Percentiles rank a stretch among this genome's conserved stretches.
Evolutionary conservation across 306 rosid species (phyloP).

Genomic region (Trifolium repens): DNA sequence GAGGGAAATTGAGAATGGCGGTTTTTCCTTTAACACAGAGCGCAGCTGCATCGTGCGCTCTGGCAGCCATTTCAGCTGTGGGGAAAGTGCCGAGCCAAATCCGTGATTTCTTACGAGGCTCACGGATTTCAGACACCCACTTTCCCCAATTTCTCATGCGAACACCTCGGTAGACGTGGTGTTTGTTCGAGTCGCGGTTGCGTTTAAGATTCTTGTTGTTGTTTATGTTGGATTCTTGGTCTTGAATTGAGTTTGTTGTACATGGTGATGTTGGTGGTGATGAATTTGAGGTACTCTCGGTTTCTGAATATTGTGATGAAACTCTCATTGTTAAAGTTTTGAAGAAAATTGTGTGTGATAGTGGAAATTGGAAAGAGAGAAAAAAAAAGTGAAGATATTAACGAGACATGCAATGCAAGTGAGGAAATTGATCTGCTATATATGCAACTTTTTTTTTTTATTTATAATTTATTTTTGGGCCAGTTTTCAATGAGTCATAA

Average conservation of each 20-base stretch:
- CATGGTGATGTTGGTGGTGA: slow-evolving; percentile 35
- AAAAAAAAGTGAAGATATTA: neutral
- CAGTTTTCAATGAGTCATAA: slow-evolving; percentile 51
- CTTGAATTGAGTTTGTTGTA: neutral
- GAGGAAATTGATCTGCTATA: slow-evolving; percentile 32
- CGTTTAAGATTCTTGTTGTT: slow-evolving; percentile 38
- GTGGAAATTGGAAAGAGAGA: slow-evolving; percentile 19
- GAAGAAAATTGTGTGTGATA: neutral
- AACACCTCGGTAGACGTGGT: slow-evolving; percentile 76
- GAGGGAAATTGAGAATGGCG: slow-evolving; percentile 86
- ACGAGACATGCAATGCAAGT: slow-evolving; percentile 28
- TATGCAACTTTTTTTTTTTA: slow-evolving; percentile 5
- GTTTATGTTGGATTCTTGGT: neutral
- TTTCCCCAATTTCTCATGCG: slow-evolving; percentile 97
- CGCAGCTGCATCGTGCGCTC: slow-evolving; percentile 97
- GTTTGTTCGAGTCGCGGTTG: slow-evolving; percentile 59
- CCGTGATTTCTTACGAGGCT: slow-evolving; percentile 92
- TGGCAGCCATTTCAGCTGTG: slow-evolving; percentile 91
- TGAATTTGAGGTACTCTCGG: slow-evolving; percentile 62
- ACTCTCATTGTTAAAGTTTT: slow-evolving; percentile 37
- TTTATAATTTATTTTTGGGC: neutral
- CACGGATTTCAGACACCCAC: slow-evolving; percentile 98
- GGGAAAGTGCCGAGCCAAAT: slow-evolving; percentile 97
- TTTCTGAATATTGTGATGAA: slow-evolving; percentile 48
- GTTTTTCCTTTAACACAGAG: slow-evolving; percentile 73